Conservation (phyloP, 176 grass and related monocot genomes). For the Musa itinerans region DNA sequence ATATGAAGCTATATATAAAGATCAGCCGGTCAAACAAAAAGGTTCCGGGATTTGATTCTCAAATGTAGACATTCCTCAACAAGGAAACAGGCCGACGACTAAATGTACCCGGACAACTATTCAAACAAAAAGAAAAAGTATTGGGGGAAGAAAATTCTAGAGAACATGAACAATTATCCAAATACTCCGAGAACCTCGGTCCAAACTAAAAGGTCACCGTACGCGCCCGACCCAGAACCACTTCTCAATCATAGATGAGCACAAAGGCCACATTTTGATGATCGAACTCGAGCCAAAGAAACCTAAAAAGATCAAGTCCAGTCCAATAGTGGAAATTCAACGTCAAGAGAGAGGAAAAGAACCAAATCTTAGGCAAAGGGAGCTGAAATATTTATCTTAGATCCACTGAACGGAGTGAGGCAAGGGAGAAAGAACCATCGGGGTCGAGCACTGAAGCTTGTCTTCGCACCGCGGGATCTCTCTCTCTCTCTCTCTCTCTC, state of each 20-base stretch:
- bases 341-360: background rate
- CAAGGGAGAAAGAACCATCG: background rate
- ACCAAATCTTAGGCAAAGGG: background rate
- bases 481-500: background rate
- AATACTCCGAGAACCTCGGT: too few species aligned
- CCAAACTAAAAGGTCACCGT: too few species aligned
- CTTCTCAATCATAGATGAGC: background rate
- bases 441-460: background rate
- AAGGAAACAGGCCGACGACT: background rate
- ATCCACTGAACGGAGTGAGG: background rate
- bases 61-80: background rate
- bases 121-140: background rate
- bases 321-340: background rate
- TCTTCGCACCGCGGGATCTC: background rate
- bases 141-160: background rate
- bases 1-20: background rate
- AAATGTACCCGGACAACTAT: too few species aligned
- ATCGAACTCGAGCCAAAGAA: background rate
- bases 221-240: background rate
- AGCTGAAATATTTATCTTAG: background rate
- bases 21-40: background rate
- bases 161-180: background rate
- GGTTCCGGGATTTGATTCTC: background rate
- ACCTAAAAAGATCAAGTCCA: background rate
- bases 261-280: background rate